Evolutionary conservation across 257 asterid species (phyloP).

Genomic region (Verbena officinalis): DNA sequence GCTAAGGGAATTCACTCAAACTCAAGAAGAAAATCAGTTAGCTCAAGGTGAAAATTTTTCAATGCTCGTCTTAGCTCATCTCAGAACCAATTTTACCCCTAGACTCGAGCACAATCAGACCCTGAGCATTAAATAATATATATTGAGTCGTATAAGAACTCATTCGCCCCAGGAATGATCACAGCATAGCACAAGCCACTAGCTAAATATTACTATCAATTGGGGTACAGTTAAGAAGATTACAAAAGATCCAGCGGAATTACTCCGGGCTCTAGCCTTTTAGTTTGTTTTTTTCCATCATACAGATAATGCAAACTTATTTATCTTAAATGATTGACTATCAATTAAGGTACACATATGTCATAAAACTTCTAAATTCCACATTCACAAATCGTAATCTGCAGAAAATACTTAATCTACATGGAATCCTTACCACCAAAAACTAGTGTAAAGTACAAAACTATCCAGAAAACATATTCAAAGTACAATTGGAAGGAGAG

Average conservation of each 20-base stretch:
- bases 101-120: slow-evolving; percentile 1
- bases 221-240: background rate
- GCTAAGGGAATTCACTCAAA: background rate
- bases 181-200: background rate
- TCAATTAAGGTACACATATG: background rate
- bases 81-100: background rate
- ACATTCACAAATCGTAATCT: background rate
- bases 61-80: background rate
- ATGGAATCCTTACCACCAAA: slow-evolving; percentile 6
- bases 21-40: slow-evolving; percentile 5
- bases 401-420: background rate
- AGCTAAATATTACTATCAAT: slow-evolving; percentile 16
- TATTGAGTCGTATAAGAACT: background rate
- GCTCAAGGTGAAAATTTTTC: background rate
- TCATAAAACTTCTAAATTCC: background rate
- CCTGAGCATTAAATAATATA: background rate
- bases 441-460: background rate
- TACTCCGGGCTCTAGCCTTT: background rate
- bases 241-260: background rate
- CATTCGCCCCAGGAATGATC: background rate
- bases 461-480: background rate
- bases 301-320: background rate
- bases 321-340: background rate
- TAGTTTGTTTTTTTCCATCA: background rate
- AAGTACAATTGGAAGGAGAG: background rate